These are phyloP conservation scores for Porphyrellus cyaneotinctus DNA, from an alignment of 768 basidiomycete species.

Conservation along the genomic window DNA sequence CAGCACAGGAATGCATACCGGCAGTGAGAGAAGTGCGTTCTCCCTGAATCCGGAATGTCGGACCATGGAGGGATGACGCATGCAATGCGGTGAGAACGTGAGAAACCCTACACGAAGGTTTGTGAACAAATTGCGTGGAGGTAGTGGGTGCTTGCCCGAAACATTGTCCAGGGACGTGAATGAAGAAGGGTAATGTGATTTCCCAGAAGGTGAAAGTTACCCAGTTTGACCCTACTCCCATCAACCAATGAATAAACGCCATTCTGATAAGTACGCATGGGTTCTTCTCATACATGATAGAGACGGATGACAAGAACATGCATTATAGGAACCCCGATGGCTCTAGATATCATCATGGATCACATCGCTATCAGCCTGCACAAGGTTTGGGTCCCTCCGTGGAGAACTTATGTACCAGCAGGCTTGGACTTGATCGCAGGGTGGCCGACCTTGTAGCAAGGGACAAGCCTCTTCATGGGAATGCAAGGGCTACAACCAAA, in stretches of 20 bases:
- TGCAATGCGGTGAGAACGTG: conserved; percentile 33
- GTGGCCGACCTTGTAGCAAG: conserved; percentile 25
- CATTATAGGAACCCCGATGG: conserved; percentile 27
- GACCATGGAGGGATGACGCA: conserved; percentile 23
- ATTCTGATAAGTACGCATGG: conserved; percentile 18
- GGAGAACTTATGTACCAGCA: conserved; percentile 23
- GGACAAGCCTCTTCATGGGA: conserved; percentile 22
- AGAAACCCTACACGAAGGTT: conserved; percentile 30
- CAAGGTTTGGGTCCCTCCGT: not conserved
- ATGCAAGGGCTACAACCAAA: conserved; percentile 26
- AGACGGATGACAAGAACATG: conserved; percentile 7
- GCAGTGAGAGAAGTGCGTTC: conserved; percentile 27
- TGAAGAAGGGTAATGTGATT: conserved; percentile 31
- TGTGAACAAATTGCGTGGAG: not conserved
- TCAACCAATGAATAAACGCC: conserved; percentile 31
- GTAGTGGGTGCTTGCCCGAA: conserved; percentile 24
- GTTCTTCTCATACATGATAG: not conserved
- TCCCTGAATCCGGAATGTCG: conserved; percentile 36
- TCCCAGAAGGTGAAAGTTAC: conserved; percentile 33
- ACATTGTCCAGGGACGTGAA: conserved; percentile 34
- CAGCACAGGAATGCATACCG: conserved; percentile 14
- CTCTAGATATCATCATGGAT: conserved; percentile 18
- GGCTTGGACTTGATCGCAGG: conserved; percentile 25
- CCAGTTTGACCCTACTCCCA: conserved; percentile 24
- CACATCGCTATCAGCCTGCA: not conserved